A percentile compares a stretch with the other conserved stretches of the same genome.
These are phyloP conservation scores for Hymenoscyphus infarciens DNA, from an alignment of 2,329 filamentous ascomycete species.

Conservation along the genomic window DNA sequence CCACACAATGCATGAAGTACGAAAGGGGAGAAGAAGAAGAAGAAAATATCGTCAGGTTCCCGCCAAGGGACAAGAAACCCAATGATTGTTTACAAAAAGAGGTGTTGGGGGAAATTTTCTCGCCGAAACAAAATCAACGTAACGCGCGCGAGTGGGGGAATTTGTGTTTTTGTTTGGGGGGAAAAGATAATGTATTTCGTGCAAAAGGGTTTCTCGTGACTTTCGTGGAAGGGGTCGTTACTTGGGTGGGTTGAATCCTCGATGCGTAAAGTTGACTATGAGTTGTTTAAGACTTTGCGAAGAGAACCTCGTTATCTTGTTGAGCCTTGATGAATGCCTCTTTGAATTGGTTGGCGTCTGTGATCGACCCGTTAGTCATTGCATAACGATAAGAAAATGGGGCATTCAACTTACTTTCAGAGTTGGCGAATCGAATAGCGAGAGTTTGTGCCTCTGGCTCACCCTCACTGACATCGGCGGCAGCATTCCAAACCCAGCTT, in stretches of 20 bases:
- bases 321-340: slow-evolving; percentile 96
- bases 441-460: slow-evolving; percentile 94
- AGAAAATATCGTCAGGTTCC: slow-evolving; percentile 23
- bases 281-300: slow-evolving; percentile 49
- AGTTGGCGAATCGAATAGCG: slow-evolving; percentile 96
- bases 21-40: slow-evolving; percentile 8
- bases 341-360: slow-evolving; percentile 96
- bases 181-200: slow-evolving; percentile 14
- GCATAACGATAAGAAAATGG: neutral
- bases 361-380: slow-evolving; percentile 25
- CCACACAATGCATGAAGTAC: slow-evolving; percentile 11
- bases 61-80: slow-evolving; percentile 20
- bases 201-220: slow-evolving; percentile 26
- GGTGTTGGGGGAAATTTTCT: slow-evolving; percentile 9
- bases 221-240: slow-evolving; percentile 28
- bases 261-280: slow-evolving; percentile 3
- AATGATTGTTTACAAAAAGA: slow-evolving; percentile 19
- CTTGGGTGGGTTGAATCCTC: slow-evolving; percentile 16
- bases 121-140: slow-evolving; percentile 21
- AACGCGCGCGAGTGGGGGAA: slow-evolving; percentile 9
- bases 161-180: slow-evolving; percentile 12
- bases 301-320: slow-evolving; percentile 89
- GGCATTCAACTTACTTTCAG: slow-evolving; percentile 71
- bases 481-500: slow-evolving; percentile 98
- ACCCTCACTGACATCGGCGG: slow-evolving; percentile 96